Base-by-base conservation (phyloP, 2,329 filamentous ascomycete genomes). In the Claviceps humidiphila region DNA sequence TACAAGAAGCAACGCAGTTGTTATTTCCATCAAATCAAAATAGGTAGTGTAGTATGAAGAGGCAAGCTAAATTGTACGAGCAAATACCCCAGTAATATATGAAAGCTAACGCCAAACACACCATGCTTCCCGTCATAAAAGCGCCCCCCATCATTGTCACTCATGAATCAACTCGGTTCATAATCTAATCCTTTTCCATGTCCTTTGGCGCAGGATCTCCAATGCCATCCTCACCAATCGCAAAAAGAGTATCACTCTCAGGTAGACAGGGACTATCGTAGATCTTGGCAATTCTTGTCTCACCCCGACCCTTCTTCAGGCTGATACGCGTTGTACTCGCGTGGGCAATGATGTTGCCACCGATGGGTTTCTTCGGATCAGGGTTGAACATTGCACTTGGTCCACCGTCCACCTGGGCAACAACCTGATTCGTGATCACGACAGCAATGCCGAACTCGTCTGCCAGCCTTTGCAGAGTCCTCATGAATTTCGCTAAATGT, bases 301-400 rank as follows among this genome's bases (percentile, higher is more conserved):
- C 93, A 34, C 80, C 93, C 52, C 93, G 79, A 1, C 93, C 94
- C 69, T 98, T 98, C 74, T 95, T 96, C 65, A 98, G 68, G 63
- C 89, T 96, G 61, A 98, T 78, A 63, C 93, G 79, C 2, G 93
- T 98, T 1, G 93, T 98, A 64, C 89, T 95, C 50, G 93, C 90
- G 67, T 98, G 93, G 2, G 94, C 93, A 65, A 98, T 97, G 59
- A 98, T 98, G 68, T 98, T 97, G 58, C 93, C 93, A 59, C 93
- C 93, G 65, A 98, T 96, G 0, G 93, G 93, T 69, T 98, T 98
- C 78, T 98, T 98, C 7, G 93, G 93, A 63, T 98, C 94, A 0
- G 94, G 93, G 60, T 98, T 98, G 75, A 95, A 98, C 93, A 98
- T 98, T 56, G 91, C 84, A 63, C 86, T 91, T 34, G 91, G 90